Conservation (phyloP, 306 rosid genomes). For the Malus asiatica region DNA sequence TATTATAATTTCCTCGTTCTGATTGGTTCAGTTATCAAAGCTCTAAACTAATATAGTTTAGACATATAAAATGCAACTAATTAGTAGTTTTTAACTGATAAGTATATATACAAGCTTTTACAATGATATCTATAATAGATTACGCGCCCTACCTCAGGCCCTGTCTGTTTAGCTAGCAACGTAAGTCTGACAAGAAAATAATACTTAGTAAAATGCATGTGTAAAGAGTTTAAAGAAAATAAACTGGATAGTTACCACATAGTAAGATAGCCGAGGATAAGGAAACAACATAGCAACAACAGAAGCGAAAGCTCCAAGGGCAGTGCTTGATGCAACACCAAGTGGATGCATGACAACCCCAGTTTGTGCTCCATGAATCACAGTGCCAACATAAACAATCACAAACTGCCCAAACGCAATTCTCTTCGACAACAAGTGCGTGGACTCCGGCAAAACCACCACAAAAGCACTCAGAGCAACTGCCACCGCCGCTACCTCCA, state of each 20-base stretch:
- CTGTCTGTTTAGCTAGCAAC: not conserved
- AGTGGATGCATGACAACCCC: conserved; percentile 36
- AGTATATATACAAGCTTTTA: not conserved
- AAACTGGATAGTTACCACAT: conserved; percentile 22
- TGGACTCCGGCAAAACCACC: conserved; percentile 58
- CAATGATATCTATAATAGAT: too few species aligned
- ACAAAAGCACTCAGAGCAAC: conserved; percentile 33
- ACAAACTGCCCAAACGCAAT: conserved; percentile 71
- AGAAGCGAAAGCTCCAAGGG: conserved; percentile 72
- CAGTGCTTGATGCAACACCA: conserved; percentile 49
- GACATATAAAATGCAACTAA: not conserved
- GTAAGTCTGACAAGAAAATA: not conserved
- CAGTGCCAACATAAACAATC: conserved; percentile 58
- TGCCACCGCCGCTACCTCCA: conserved; percentile 21
- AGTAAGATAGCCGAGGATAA: conserved; percentile 45
- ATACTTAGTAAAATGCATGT: not conserved
- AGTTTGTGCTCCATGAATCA: conserved; percentile 28
- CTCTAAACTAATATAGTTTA: not conserved
- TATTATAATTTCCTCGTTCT: not conserved
- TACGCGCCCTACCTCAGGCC: too few species aligned
- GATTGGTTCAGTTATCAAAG: conserved; percentile 4
- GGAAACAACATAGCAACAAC: conserved; percentile 55
- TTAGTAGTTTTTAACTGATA: not conserved
- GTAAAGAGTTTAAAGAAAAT: not conserved
- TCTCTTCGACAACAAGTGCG: conserved; percentile 48